phyloP scores from a whole-genome alignment of 1,139 yeast genomes.

The Hyphopichia khmerensis region DNA sequence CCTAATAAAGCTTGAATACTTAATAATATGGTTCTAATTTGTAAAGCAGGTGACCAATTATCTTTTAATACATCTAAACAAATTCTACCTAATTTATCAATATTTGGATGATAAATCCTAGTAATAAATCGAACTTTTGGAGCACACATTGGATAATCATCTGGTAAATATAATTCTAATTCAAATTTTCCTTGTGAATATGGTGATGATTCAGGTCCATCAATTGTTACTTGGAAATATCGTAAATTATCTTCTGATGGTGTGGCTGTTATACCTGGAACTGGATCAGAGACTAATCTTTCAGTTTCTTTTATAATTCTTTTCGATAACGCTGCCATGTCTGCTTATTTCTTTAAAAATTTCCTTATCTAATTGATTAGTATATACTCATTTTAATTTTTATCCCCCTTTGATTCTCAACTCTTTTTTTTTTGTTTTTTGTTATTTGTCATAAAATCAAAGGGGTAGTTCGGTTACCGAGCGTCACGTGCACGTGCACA shows the following conservation, averaged over 20 bases:
- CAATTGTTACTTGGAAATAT: constrained; percentile 79
- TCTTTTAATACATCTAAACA: constrained; percentile 92
- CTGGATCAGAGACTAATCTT: constrained; percentile 88
- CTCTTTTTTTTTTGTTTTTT: too few relatives aligned
- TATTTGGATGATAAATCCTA: constrained; percentile 93
- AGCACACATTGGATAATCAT: constrained; percentile 91
- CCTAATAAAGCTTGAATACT: constrained; percentile 93
- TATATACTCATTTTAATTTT: too few relatives aligned
- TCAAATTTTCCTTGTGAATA: constrained; percentile 77
- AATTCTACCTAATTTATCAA: constrained; percentile 91
- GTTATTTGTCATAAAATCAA: too few relatives aligned
- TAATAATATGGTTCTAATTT: constrained; percentile 87
- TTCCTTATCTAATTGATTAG: too few relatives aligned
- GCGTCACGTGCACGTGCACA: too few relatives aligned
- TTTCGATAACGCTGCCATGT: constrained; percentile 75
- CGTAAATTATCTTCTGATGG: constrained; percentile 94
- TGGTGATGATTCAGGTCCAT: constrained; percentile 87
- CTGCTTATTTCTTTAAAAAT: too few relatives aligned
- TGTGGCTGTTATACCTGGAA: constrained; percentile 88
- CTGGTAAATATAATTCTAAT: constrained; percentile 78
- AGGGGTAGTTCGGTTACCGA: too few relatives aligned
- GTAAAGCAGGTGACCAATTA: constrained; percentile 97
- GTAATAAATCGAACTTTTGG: constrained; percentile 93
- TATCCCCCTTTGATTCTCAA: neutral
- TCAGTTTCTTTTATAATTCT: constrained; percentile 95